Percentiles rank a stretch among this genome's conserved stretches.
These are phyloP conservation scores for Phaeolepiota aurea DNA, from an alignment of 768 basidiomycete species.

Conservation along the genomic window DNA sequence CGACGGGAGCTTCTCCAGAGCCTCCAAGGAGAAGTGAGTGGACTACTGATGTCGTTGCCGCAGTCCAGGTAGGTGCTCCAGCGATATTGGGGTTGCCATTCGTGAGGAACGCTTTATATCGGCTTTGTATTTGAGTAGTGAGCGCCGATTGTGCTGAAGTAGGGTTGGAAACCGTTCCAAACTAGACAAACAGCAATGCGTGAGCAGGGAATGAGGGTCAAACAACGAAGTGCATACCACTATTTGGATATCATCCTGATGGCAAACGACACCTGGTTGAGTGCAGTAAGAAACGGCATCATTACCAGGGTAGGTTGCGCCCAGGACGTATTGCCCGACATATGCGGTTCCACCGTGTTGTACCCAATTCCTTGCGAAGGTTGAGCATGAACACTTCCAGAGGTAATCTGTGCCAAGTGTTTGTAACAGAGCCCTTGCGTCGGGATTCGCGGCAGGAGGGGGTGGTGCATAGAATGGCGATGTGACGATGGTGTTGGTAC, in stretches of 20 bases:
- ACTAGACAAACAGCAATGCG: no score
- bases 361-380: slow-evolving; percentile 64
- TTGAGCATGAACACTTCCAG: slow-evolving; percentile 67
- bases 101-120: slow-evolving; percentile 59
- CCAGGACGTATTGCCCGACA: slow-evolving; percentile 56
- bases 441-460: slow-evolving; percentile 23
- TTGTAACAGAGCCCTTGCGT: slow-evolving; percentile 50
- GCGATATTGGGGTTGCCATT: slow-evolving; percentile 55
- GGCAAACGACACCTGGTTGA: slow-evolving; percentile 53
- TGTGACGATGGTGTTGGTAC: slow-evolving; percentile 31
- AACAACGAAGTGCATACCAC: slow-evolving; percentile 35
- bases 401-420: slow-evolving; percentile 58
- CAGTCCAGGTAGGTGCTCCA: slow-evolving; percentile 43
- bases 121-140: slow-evolving; percentile 56
- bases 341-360: slow-evolving; percentile 54
- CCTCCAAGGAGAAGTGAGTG: slow-evolving; percentile 58
- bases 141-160: slow-evolving; percentile 48
- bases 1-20: slow-evolving; percentile 34
- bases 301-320: slow-evolving; percentile 69
- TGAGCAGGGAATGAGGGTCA: no score
- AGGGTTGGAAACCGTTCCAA: slow-evolving; percentile 52
- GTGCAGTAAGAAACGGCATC: slow-evolving; percentile 46
- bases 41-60: slow-evolving; percentile 41
- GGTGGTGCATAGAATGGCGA: slow-evolving; percentile 38
- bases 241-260: slow-evolving; percentile 78